A percentile compares a stretch with the other conserved stretches of the same genome.
phyloP scores from a whole-genome alignment of 2,329 filamentous ascomycete genomes.

The Apiospora malaysiana region DNA sequence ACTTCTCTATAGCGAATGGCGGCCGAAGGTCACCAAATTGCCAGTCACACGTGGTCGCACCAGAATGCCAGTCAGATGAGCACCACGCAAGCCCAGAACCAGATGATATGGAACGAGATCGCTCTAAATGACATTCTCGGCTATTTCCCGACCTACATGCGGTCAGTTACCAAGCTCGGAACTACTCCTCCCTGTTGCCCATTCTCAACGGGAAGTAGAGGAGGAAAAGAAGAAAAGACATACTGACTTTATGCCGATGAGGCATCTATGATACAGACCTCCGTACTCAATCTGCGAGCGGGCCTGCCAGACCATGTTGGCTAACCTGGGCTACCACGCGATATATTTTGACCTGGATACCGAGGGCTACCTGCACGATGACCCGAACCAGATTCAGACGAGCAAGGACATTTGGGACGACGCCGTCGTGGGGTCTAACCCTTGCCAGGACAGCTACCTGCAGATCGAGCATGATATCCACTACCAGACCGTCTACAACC shows the following conservation, averaged over 20 bases:
- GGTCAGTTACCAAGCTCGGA: slow-evolving; percentile 28
- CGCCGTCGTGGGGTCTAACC: slow-evolving; percentile 38
- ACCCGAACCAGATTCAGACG: slow-evolving; percentile 39
- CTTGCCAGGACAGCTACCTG: slow-evolving; percentile 38
- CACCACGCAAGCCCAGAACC: slow-evolving; percentile 37
- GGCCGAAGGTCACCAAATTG: slow-evolving; percentile 42
- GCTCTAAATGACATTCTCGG: slow-evolving; percentile 42
- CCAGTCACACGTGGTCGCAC: slow-evolving; percentile 43
- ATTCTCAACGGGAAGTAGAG: not conserved
- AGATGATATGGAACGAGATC: slow-evolving; percentile 43
- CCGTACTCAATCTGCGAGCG: slow-evolving; percentile 40
- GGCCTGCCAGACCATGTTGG: slow-evolving; percentile 36
- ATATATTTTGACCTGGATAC: slow-evolving; percentile 42
- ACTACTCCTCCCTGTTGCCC: not conserved
- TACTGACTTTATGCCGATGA: not conserved
- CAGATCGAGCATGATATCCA: slow-evolving; percentile 55
- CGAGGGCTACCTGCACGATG: slow-evolving; percentile 40
- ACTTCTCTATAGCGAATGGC: slow-evolving; percentile 37
- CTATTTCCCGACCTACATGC: slow-evolving; percentile 42
- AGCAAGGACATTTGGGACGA: slow-evolving; percentile 46
- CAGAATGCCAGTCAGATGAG: slow-evolving; percentile 40
- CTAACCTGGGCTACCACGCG: slow-evolving; percentile 39
- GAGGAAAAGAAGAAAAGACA: not conserved
- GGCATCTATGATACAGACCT: slow-evolving; percentile 29
- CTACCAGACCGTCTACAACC: slow-evolving; percentile 51